Evolutionary conservation across 2,329 filamentous ascomycete genomes (phyloP), one percentile per base, ranked within the genome.

Genomic region (Fonsecaea monophora): DNA sequence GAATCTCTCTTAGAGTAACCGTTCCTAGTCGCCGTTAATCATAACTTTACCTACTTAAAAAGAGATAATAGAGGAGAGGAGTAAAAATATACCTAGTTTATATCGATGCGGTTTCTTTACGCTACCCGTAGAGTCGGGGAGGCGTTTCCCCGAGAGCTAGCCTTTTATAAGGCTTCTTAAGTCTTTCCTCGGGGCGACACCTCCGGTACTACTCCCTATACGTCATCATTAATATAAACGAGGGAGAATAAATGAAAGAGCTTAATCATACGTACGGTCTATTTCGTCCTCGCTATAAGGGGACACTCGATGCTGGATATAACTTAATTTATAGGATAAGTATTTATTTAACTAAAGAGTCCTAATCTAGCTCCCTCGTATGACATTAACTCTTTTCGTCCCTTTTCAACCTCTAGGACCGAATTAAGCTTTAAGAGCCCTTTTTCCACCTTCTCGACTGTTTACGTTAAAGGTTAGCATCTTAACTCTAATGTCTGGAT

Each of bases 1-100:
- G 90, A 77, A 98, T 98, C 85, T 97, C 94, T 87, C 92, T 92
- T 76, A 97, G 90, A 86, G 94, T 94, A 83, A 96, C 91, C 78
- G 94, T 96, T 87, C 87, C 87, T 45, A 45, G 57, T 60, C 37
- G n/a, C 34, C 37, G 55, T 40, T 40, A 40, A 40, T 40, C 38
- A 40, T 40, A 40, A 40, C 12, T 40, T 53, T n/a, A 53, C 32
- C 15, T 18, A 53, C 50, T 53, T 13, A 62, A 57, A 53, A 13
- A 53, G n/a, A 42, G 58, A 63, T n/a, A 34, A 45, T 62, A 61
- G 12, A 25, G 42, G 57, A 56, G 55, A 42, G 25, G 63, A 75
- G 79, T 73, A 53, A 3, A 53, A 53, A 3, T n/a, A 8, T 82
- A 83, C 90, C 90, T 78, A 90, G 91, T 90, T 92, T 93, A 82